Base-by-base conservation (phyloP, 2,329 filamentous ascomycete genomes). In the Monosporascus sp. region DNA sequence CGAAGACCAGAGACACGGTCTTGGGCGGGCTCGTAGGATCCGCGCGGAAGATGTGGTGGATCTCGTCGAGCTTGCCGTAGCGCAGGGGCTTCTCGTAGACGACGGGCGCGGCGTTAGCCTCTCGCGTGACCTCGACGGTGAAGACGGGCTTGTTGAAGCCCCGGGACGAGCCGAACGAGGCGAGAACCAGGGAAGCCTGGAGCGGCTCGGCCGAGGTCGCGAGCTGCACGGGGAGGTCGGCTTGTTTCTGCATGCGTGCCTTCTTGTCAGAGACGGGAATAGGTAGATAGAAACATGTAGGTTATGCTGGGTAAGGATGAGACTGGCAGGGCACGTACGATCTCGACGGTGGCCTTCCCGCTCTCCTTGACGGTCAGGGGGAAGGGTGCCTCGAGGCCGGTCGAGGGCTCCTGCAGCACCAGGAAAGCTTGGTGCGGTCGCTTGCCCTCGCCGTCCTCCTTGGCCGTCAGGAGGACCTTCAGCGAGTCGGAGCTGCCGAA, bases 341-440 rank as follows among this genome's bases (percentile, higher is more conserved):
- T 76, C 62, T 95, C 88, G 35, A 96, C 79, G 52, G 85, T 85
- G 22, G 83, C 90, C 74, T 96, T 96, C 60, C 94, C 94, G 64
- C 80, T 90, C 9, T 94, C 89, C 75, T 96, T 96, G 47, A 96
- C 76, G 11, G 75, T 85, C 63, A 99, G 79, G 1, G 91, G 84
- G 65, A 93, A 96, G 1, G 92, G 91, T 24, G 91, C 86, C 71
- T 97, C 92, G 47, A 99, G 77, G 37, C 89, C 90, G 11, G 85
- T 86, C 14, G 78, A 75, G 11, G 80, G 75, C 62, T 97, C 91
- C 63, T 83, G 85, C 53, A 99, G 73, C 17, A 94, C 79, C 51
- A 99, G 79, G 76, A 97, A 97, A 6, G 91, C 91, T 73, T 99
- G 94, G 72, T 99, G 94, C 62, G 94, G 90, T 60, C 89, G 84